These are phyloP conservation scores for Coprinopsis cinerea DNA, from an alignment of 768 basidiomycete genomes.

Conservation along the genomic window DNA sequence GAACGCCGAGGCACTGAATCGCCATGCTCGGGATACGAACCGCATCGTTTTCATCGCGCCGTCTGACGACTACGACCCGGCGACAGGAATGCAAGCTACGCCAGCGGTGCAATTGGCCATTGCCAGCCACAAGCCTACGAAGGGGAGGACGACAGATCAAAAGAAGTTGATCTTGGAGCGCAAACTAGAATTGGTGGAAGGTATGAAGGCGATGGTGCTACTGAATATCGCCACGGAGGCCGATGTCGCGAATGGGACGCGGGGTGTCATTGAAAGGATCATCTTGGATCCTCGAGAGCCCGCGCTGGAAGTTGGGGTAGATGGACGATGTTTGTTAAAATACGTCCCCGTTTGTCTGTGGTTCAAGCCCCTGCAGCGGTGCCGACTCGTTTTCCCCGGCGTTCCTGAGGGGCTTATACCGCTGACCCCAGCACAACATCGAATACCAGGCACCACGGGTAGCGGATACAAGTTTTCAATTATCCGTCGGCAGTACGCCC, in stretches of 20 bases:
- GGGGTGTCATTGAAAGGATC: conserved; percentile 28
- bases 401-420: background rate
- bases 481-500: too few relatives aligned
- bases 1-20: conserved; percentile 29
- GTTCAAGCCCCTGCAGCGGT: background rate
- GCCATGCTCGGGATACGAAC: too few relatives aligned
- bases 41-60: too few relatives aligned
- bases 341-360: background rate
- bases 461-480: too few relatives aligned
- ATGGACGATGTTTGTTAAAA: background rate
- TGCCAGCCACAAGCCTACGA: too few relatives aligned
- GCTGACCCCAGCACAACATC: too few relatives aligned
- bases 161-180: background rate
- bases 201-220: conserved; percentile 26
- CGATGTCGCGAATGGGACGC: conserved; percentile 34
- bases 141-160: too few relatives aligned
- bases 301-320: background rate
- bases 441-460: too few relatives aligned
- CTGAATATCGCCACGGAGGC: conserved; percentile 30
- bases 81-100: too few relatives aligned
- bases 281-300: conserved; percentile 26
- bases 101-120: too few relatives aligned
- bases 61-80: too few relatives aligned
- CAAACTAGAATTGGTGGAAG: background rate
- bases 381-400: background rate